Evolutionary conservation across 1,284 basidiomycete genomes (phyloP), one percentile per base, ranked within the genome.

Genomic region (Moesziomyces sp.): DNA sequence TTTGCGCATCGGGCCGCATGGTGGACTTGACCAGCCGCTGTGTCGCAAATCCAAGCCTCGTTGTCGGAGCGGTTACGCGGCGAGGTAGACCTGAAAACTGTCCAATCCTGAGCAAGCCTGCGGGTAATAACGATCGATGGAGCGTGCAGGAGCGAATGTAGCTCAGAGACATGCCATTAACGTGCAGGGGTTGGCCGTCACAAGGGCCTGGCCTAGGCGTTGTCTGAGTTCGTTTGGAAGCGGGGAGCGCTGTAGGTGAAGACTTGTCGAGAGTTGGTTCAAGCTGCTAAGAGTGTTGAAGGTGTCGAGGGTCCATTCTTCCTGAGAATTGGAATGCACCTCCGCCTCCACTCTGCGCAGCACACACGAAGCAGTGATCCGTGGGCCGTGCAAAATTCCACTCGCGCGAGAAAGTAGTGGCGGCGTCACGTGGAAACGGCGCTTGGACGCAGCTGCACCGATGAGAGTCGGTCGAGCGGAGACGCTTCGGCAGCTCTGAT

Each of bases 121-220:
- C n/a, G 40, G 43, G 8, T 8, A 34, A 16, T 21, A 58, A 47
- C 30, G 49, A 23, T 62, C 47, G 55, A 38, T 58, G 52, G 55
- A 47, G 59, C 24, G 56, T 45, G 60, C 60, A 56, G 16, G 46
- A 26, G 46, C 59, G 60, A 24, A 59, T 23, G 60, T 56, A 59
- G 47, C 52, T 58, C 66, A 63, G 45, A 53, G 56, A 62, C 66
- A 69, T 69, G 66, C 60, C 66, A 69, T 59, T 49, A 42, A 51
- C 48, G 26, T 24, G 26, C 13, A 21, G 47, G 46, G 43, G 10
- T 19, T 26, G 49, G 53, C 49, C 66, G 59, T 67, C 46, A 13
- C 30, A 13, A 13, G 30, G 28, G n/a, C 56, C 26, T 38, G 35
- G 3, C 38, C 38, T 40, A 11, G 13, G 30, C 38, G 13, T 5